phyloP scores from a whole-genome alignment of 192 early-diverging fungal genomes.

The Backusella psychrophila region DNA sequence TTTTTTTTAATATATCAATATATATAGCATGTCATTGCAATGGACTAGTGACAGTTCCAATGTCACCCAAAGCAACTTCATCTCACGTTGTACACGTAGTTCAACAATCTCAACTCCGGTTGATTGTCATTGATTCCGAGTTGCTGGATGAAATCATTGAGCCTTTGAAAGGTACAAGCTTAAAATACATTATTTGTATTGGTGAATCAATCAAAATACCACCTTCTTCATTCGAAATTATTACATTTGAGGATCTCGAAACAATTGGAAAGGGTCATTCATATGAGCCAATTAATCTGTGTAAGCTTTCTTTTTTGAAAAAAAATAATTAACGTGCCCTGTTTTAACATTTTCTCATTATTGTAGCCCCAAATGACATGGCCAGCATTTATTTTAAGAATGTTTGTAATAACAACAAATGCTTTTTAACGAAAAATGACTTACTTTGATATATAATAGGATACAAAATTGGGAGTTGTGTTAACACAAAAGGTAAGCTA shows the following conservation, averaged over 20 bases:
- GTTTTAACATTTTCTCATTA: neutral
- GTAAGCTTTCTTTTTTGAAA: neutral
- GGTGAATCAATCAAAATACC: slow-evolving; percentile 1
- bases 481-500: slow-evolving; percentile 36
- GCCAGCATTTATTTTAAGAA: slow-evolving; percentile 24
- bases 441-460: neutral
- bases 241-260: slow-evolving; percentile 20
- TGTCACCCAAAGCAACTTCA: slow-evolving; percentile 11
- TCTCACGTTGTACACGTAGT: slow-evolving; percentile 19
- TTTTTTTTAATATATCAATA: neutral
- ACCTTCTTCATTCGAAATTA: slow-evolving; percentile 13
- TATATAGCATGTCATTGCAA: slow-evolving; percentile 12
- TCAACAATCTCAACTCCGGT: neutral
- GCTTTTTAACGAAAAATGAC: neutral
- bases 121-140: slow-evolving; percentile 2
- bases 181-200: slow-evolving; percentile 25
- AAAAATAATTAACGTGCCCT: neutral
- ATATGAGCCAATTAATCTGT: slow-evolving; percentile 15
- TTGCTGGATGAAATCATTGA: neutral
- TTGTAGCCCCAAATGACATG: slow-evolving; percentile 28
- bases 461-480: slow-evolving; percentile 19
- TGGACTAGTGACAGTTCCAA: slow-evolving; percentile 25
- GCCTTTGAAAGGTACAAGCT: slow-evolving; percentile 9
- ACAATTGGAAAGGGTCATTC: neutral
- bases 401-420: neutral